Conservation (phyloP, 1,139 yeast species). For the Nakaseomyces delphensis region DNA sequence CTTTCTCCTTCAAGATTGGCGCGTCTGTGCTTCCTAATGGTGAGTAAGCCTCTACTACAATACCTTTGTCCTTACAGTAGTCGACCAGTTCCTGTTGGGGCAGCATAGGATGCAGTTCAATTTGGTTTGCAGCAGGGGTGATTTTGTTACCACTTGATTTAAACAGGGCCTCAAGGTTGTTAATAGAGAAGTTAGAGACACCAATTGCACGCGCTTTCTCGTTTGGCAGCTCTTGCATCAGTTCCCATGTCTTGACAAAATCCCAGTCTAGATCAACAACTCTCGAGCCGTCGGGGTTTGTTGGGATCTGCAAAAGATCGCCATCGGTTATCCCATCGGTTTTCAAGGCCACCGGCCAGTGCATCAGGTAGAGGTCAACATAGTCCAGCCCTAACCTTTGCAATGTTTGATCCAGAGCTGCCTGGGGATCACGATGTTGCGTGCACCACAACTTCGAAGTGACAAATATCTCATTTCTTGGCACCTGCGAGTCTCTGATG, state of each 20-base stretch:
- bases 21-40: constrained; percentile 68
- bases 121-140: constrained; percentile 63
- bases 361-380: constrained; percentile 73
- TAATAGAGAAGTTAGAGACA: constrained; percentile 61
- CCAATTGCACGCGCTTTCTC: constrained; percentile 65
- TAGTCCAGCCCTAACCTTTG: constrained; percentile 63
- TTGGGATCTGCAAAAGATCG: constrained; percentile 34
- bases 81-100: constrained; percentile 58
- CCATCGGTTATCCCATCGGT: constrained; percentile 36
- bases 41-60: constrained; percentile 62
- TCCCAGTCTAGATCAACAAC: constrained; percentile 42
- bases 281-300: constrained; percentile 35
- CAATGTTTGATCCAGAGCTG: constrained; percentile 53
- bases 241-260: constrained; percentile 58
- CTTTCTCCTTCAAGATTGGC: constrained; percentile 47
- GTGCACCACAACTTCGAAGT: constrained; percentile 77
- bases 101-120: constrained; percentile 64
- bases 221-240: constrained; percentile 49
- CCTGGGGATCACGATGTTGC: constrained; percentile 51
- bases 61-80: constrained; percentile 45
- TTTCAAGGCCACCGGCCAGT: constrained; percentile 69
- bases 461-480: constrained; percentile 62
- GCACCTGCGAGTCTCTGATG: constrained; percentile 56
- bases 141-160: constrained; percentile 41
- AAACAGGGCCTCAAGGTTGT: constrained; percentile 44